Evolutionary conservation across 768 basidiomycete species (phyloP).

Genomic region (Boletus rex-veris): DNA sequence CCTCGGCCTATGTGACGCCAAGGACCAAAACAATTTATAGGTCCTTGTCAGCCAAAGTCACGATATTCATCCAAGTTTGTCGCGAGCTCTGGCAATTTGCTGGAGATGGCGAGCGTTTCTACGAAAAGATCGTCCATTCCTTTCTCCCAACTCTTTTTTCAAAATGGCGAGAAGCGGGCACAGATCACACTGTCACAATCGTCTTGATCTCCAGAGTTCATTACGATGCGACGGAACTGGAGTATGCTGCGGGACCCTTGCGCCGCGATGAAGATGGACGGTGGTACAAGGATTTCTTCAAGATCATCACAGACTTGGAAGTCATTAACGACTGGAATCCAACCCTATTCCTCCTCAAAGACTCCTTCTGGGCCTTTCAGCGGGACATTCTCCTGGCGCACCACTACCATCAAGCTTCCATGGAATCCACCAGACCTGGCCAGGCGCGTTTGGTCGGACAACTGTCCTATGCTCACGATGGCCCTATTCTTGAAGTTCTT

Average conservation of each 20-base stretch:
- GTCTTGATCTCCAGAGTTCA: constrained; percentile 91
- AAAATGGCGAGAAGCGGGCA: constrained; percentile 78
- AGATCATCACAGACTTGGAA: constrained; percentile 91
- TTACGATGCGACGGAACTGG: constrained; percentile 77
- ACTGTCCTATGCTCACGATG: constrained; percentile 86
- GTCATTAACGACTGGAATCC: constrained; percentile 84
- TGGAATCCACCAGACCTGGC: constrained; percentile 42
- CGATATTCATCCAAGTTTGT: constrained; percentile 95
- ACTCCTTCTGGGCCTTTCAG: constrained; percentile 88
- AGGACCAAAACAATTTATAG: constrained; percentile 88
- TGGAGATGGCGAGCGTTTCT: constrained; percentile 92
- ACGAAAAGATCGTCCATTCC: constrained; percentile 97
- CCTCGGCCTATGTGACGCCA: constrained; percentile 74
- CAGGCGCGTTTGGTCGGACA: constrained; percentile 71
- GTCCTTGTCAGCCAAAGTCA: constrained; percentile 86
- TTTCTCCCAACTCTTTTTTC: constrained; percentile 88
- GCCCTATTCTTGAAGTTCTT: constrained; percentile 91
- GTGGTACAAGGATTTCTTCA: constrained; percentile 96
- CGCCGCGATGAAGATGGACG: constrained; percentile 67
- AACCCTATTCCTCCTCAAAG: constrained; percentile 81
- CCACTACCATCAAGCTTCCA: constrained; percentile 72
- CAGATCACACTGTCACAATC: constrained; percentile 92
- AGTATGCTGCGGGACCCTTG: constrained; percentile 80
- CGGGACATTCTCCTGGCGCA: constrained; percentile 87
- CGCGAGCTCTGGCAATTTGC: constrained; percentile 96